These are phyloP conservation scores for Leishmania amazonensis DNA, from an alignment of 208 protist genomes.

Conservation along the genomic window DNA sequence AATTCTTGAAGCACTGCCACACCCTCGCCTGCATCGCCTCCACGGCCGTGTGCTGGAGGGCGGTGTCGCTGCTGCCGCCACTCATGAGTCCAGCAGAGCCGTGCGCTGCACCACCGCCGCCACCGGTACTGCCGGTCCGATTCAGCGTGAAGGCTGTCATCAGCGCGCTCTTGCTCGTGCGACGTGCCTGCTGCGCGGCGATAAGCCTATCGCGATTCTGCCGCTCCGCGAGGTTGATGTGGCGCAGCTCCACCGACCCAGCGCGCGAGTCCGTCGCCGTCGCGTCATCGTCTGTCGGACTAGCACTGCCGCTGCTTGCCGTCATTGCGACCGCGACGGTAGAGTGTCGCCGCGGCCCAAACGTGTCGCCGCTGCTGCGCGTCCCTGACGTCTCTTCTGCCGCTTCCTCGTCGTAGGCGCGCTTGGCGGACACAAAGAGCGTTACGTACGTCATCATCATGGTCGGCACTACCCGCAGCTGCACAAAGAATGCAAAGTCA, in stretches of 20 bases:
- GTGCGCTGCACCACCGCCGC: neutral
- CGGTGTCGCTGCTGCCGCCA: conserved; percentile 1
- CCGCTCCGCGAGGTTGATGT: conserved; percentile 18
- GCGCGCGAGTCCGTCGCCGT: neutral
- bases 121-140: neutral
- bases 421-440: conserved; percentile 40
- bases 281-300: neutral
- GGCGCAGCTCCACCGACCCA: conserved; percentile 25
- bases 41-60: conserved; percentile 17
- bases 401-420: neutral
- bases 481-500: conserved; percentile 62
- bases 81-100: neutral
- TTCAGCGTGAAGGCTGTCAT: conserved; percentile 16
- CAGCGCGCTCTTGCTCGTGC: conserved; percentile 24
- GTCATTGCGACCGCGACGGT: neutral
- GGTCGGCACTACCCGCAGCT: conserved; percentile 40
- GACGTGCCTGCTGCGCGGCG: conserved; percentile 27
- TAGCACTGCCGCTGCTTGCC: neutral
- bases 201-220: conserved; percentile 32
- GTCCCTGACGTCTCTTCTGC: neutral
- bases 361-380: neutral
- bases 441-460: conserved; percentile 59
- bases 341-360: neutral
- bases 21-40: conserved; percentile 33
- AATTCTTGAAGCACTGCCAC: conserved; percentile 21